A percentile compares a stretch with the other conserved stretches of the same genome.
These are phyloP conservation scores for Petrea volubilis DNA, from an alignment of 257 asterid genomes.

Conservation along the genomic window DNA sequence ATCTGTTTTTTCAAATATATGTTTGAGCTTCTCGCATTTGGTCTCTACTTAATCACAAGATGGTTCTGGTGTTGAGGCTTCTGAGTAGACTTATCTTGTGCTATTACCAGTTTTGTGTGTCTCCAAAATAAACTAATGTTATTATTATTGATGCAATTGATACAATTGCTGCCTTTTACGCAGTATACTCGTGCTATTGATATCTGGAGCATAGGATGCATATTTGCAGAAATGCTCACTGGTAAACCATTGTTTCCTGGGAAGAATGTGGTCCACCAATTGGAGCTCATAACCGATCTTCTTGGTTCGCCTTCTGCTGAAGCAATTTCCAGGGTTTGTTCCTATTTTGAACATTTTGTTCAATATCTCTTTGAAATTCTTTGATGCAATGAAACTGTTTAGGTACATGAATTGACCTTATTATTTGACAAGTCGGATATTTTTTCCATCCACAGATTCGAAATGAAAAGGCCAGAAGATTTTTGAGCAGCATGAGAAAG, in stretches of 20 bases:
- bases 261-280: slow-evolving; percentile 81
- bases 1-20: background rate
- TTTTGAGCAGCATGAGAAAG: slow-evolving; percentile 81
- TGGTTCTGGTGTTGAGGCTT: slow-evolving; percentile 9
- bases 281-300: slow-evolving; percentile 91
- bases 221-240: slow-evolving; percentile 84
- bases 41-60: background rate
- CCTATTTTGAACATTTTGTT: slow-evolving; percentile 16
- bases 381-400: background rate
- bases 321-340: slow-evolving; percentile 81
- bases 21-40: background rate
- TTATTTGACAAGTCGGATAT: background rate
- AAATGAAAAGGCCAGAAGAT: slow-evolving; percentile 92
- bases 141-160: too few relatives aligned
- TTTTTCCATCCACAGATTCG: slow-evolving; percentile 59
- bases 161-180: slow-evolving; percentile 21
- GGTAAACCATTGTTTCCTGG: slow-evolving; percentile 94
- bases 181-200: slow-evolving; percentile 98
- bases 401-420: background rate
- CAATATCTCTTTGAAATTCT: background rate
- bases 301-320: slow-evolving; percentile 86
- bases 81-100: slow-evolving; percentile 1
- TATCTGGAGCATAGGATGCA: slow-evolving; percentile 97
- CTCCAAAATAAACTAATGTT: background rate
- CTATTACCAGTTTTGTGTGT: background rate